Conservation (phyloP, 371 early-diverging fungal species). For the Parasitella parasitica region DNA sequence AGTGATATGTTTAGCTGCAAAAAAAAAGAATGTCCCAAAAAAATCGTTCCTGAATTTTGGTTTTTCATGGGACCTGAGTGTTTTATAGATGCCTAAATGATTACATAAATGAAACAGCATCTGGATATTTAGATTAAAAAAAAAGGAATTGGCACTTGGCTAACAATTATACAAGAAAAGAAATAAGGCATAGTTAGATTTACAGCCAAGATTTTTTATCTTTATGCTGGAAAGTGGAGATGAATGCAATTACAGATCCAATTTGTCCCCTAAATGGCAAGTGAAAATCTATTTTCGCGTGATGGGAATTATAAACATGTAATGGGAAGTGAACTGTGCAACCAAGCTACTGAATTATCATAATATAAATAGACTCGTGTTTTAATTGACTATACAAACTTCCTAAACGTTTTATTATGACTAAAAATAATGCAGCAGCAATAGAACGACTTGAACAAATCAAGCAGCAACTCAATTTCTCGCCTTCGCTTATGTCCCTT, state of each 20-base stretch:
- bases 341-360: background rate
- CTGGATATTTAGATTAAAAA: too few species aligned
- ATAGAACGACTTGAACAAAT: slow-evolving; percentile 16
- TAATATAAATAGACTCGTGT: background rate
- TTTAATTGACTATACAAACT: background rate
- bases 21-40: too few species aligned
- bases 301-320: background rate
- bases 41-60: too few species aligned
- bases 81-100: too few species aligned
- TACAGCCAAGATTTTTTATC: too few species aligned
- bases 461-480: slow-evolving; percentile 35
- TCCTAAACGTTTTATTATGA: too few species aligned
- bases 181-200: too few species aligned
- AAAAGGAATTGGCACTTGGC: too few species aligned
- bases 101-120: too few species aligned
- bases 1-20: too few species aligned
- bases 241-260: background rate
- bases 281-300: background rate
- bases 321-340: background rate
- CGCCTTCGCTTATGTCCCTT: slow-evolving; percentile 38
- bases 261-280: background rate
- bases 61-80: too few species aligned
- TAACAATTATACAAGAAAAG: background rate
- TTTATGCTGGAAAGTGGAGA: background rate
- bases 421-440: background rate